Evolutionary conservation across 2,329 filamentous ascomycete genomes (phyloP).

Genomic region (Boeremia lycopersici): DNA sequence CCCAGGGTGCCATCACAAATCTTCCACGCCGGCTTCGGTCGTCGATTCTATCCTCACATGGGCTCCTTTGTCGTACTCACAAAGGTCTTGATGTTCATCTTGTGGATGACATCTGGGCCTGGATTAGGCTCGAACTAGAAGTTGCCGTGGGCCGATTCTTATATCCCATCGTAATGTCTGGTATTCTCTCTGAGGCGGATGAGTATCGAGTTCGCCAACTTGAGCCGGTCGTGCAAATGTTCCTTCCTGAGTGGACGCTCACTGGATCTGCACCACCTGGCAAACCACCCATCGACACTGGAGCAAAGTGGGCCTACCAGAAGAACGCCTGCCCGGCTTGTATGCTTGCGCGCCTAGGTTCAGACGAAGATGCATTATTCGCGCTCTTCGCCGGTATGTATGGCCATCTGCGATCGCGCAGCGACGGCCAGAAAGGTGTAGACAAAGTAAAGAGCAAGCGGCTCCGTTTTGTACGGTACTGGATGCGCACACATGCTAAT

Average conservation of each 20-base stretch:
- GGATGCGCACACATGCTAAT: constrained; percentile 20
- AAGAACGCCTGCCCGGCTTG: constrained; percentile 36
- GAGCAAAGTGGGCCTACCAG: constrained; percentile 30
- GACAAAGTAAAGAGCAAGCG: constrained; percentile 26
- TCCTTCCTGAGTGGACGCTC: constrained; percentile 23
- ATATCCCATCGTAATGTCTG: constrained; percentile 33
- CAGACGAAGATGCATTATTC: constrained; percentile 27
- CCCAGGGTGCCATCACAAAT: constrained; percentile 22
- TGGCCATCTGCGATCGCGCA: constrained; percentile 17
- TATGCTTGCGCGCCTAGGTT: constrained; percentile 38
- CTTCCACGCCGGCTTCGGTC: constrained; percentile 33
- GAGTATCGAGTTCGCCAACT: constrained; percentile 30
- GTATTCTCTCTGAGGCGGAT: constrained; percentile 20
- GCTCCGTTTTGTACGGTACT: constrained; percentile 33
- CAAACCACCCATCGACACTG: constrained; percentile 21
- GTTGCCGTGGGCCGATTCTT: constrained; percentile 31
- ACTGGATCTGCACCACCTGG: constrained; percentile 22
- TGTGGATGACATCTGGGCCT: constrained; percentile 29
- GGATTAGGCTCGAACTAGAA: constrained; percentile 33
- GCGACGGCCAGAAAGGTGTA: constrained; percentile 10
- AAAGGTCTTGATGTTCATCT: constrained; percentile 28
- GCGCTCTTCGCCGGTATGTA: constrained; percentile 38
- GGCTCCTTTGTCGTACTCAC: constrained; percentile 32
- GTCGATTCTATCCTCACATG: constrained; percentile 19
- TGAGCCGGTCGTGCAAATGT: constrained; percentile 40